These are phyloP conservation scores for Neostapfia colusana DNA, from an alignment of 176 grass and related monocot species.

Conservation along the genomic window DNA sequence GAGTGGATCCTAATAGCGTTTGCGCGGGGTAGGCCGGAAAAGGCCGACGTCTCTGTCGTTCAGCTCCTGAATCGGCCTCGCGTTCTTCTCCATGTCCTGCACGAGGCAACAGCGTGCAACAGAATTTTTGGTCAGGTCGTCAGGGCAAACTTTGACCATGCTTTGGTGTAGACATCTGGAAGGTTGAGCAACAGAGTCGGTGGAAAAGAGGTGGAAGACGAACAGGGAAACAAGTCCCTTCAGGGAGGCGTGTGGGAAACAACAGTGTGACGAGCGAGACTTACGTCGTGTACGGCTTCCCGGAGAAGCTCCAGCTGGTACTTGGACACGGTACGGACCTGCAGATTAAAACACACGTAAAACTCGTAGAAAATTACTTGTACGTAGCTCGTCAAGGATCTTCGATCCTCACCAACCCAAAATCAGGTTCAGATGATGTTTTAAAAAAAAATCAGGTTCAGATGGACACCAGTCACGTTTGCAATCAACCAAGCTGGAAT, in stretches of 20 bases:
- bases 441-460: neutral
- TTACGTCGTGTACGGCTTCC: slow-evolving; percentile 71
- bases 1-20: neutral
- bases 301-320: slow-evolving; percentile 60
- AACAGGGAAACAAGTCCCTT: neutral
- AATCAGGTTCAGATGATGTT: too few relatives aligned
- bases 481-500: neutral
- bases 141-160: neutral
- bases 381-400: neutral
- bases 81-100: slow-evolving; percentile 59
- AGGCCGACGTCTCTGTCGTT: slow-evolving; percentile 51
- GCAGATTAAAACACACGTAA: neutral
- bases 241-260: neutral
- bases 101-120: neutral
- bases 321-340: slow-evolving; percentile 59
- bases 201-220: neutral
- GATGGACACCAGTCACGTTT: neutral
- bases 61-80: slow-evolving; percentile 56
- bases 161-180: neutral
- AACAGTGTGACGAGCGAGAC: slow-evolving; percentile 9
- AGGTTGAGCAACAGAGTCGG: neutral
- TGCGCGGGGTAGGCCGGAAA: slow-evolving; percentile 29
- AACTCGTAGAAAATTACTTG: neutral
- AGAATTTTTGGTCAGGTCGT: neutral
- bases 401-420: neutral